A percentile compares a stretch with the other conserved stretches of the same genome.
phyloP scores from a whole-genome alignment of 2,329 filamentous ascomycete genomes.

The Penicillium sp. region DNA sequence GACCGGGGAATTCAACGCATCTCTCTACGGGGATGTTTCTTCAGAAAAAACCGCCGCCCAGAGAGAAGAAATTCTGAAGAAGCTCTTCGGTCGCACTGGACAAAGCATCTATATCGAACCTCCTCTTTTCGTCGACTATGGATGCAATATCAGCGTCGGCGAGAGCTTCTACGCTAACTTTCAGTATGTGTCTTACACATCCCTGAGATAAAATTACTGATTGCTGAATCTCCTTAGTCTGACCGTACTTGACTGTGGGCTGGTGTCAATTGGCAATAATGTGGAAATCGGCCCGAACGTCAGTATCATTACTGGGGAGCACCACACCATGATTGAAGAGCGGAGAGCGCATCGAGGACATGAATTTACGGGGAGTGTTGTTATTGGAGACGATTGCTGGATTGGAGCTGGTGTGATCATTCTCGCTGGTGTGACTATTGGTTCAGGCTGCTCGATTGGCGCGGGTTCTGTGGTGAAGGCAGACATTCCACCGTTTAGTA shows the following conservation, averaged over 20 bases:
- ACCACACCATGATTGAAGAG: constrained; percentile 66
- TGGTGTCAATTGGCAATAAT: constrained; percentile 70
- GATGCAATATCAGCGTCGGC: constrained; percentile 71
- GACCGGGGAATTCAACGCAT: neutral
- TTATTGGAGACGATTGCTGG: constrained; percentile 78
- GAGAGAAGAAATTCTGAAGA: neutral
- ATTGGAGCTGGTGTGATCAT: constrained; percentile 70
- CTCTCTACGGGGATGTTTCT: neutral
- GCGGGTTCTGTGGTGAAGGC: constrained; percentile 74
- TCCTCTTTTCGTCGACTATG: constrained; percentile 74
- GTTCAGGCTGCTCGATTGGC: constrained; percentile 70
- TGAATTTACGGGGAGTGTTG: constrained; percentile 54
- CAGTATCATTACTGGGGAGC: constrained; percentile 70
- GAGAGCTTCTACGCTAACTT: constrained; percentile 72
- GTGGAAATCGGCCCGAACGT: constrained; percentile 77
- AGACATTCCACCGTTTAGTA: constrained; percentile 32
- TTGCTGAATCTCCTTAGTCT: neutral
- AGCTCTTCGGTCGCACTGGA: neutral
- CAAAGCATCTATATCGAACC: constrained; percentile 53
- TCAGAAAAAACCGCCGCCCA: neutral
- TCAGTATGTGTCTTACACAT: constrained; percentile 51
- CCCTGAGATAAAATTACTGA: neutral
- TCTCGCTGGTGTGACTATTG: constrained; percentile 76
- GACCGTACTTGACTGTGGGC: constrained; percentile 68
- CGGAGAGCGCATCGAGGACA: constrained; percentile 73